Conservation (phyloP, 2,329 filamentous ascomycete genomes). For the Penicillium italicum region DNA sequence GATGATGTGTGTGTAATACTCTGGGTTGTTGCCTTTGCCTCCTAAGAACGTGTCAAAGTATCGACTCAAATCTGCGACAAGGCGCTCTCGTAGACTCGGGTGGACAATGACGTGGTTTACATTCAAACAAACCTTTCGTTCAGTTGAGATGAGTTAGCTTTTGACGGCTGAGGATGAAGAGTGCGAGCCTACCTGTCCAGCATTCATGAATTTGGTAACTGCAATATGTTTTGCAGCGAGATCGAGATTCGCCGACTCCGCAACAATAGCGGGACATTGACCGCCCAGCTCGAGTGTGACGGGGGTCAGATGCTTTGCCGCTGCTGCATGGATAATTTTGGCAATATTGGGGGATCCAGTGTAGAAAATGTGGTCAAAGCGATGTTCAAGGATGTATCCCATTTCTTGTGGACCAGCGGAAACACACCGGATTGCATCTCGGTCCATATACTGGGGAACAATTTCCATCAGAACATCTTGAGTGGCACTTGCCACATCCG, state of each 20-base stretch:
- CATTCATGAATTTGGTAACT: slow-evolving; percentile 43
- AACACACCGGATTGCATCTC: slow-evolving; percentile 34
- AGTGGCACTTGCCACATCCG: slow-evolving; percentile 37
- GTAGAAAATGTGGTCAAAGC: slow-evolving; percentile 48
- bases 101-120: slow-evolving; percentile 48
- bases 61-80: slow-evolving; percentile 35
- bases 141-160: background rate
- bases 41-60: slow-evolving; percentile 35
- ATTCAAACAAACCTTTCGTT: slow-evolving; percentile 33
- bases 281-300: slow-evolving; percentile 48
- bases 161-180: background rate
- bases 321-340: slow-evolving; percentile 39
- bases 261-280: slow-evolving; percentile 46
- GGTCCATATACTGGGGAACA: slow-evolving; percentile 45
- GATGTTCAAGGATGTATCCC: slow-evolving; percentile 34
- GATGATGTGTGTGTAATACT: slow-evolving; percentile 38
- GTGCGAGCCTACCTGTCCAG: slow-evolving; percentile 34
- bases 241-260: slow-evolving; percentile 41
- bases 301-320: slow-evolving; percentile 47
- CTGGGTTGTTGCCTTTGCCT: slow-evolving; percentile 16
- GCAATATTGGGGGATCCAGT: slow-evolving; percentile 43
- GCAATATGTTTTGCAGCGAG: slow-evolving; percentile 45
- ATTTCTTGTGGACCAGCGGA: slow-evolving; percentile 41
- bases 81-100: slow-evolving; percentile 37
- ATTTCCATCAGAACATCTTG: slow-evolving; percentile 42